A percentile compares a stretch with the other conserved stretches of the same genome.
Conservation (phyloP, 164 flowering plant species). For the Protea cynaroides region DNA sequence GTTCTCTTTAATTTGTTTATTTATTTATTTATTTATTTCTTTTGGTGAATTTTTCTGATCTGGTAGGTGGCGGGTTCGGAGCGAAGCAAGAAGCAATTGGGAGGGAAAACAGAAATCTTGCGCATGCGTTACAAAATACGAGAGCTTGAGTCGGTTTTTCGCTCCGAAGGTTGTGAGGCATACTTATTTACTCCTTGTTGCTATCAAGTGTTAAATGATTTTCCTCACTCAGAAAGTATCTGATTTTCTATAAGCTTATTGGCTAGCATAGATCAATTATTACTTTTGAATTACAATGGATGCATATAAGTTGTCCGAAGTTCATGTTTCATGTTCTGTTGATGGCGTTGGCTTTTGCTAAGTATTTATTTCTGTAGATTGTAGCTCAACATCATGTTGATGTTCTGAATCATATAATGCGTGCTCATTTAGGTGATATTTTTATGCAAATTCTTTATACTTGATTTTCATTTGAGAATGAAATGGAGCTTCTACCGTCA, state of each 20-base stretch:
- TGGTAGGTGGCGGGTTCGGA: conserved; percentile 27
- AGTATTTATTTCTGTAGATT: neutral
- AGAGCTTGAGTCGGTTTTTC: conserved; percentile 42
- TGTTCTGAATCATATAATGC: neutral
- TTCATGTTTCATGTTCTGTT: too few relatives aligned
- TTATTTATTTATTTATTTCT: too few relatives aligned
- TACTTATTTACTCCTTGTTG: neutral
- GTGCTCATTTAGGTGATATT: too few relatives aligned
- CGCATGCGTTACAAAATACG: conserved; percentile 47
- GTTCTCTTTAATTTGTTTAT: conserved; percentile 4
- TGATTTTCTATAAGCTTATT: neutral
- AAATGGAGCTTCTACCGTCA: too few relatives aligned
- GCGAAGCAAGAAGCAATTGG: conserved; percentile 23
- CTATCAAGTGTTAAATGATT: too few relatives aligned
- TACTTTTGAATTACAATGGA: neutral
- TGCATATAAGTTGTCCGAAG: neutral
- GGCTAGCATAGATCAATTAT: neutral
- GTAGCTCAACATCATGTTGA: too few relatives aligned
- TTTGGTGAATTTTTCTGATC: too few relatives aligned
- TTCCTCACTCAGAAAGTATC: neutral
- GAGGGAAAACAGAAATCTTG: conserved; percentile 19
- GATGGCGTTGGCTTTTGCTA: neutral
- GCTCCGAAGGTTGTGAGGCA: conserved; percentile 24
- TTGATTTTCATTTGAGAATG: too few relatives aligned
- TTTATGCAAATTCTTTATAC: too few relatives aligned